Evolutionary conservation across 2,329 filamentous ascomycete species (phyloP), one percentile per base, ranked within the genome.

Genomic region (Thermoascus crustaceus): DNA sequence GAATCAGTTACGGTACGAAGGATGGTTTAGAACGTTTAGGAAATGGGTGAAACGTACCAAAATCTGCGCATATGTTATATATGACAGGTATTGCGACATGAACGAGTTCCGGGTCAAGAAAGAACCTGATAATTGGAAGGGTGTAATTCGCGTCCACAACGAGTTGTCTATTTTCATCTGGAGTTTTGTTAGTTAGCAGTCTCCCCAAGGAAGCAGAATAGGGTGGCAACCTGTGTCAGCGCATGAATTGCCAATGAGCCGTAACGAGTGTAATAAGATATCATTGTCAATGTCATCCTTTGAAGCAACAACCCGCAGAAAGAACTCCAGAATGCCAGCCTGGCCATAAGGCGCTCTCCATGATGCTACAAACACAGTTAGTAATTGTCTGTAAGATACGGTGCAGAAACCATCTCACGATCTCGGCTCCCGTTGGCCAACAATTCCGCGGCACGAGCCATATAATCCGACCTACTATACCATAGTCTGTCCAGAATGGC

Each of bases 31-130:
- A 4, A 13, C 8, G 9, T 11, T n/a, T n/a, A n/a, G n/a, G n/a
- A n/a, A n/a, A n/a, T n/a, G n/a, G n/a, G n/a, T n/a, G 10, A 14
- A 8, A 16, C 47, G 34, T 43, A 67, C 64, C 63, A 46, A 55
- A 67, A 40, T 67, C 64, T 38, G 60, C 53, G 45, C 64, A 67
- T 33, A 66, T 58, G 38, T 68, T 68, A 48, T 64, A 67, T 27
- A 67, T 52, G 29, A 67, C 64, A 38, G 61, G 60, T 38, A 67
- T 58, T 17, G 57, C 57, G 17, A 67, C 54, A 38, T 62, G 52
- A 10, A 57, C 48, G 21, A 66, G 51, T 2, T 52, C 53, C 0
- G 55, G 51, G 17, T 58, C 55, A 17, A 50, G 42, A 21, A 64
- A 47, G 32, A 57, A 52, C 18, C 49, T 47, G 27, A 66, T 53